Conservation (phyloP, 495 filamentous ascomycete genomes). For the Hypoxylon rickii region DNA sequence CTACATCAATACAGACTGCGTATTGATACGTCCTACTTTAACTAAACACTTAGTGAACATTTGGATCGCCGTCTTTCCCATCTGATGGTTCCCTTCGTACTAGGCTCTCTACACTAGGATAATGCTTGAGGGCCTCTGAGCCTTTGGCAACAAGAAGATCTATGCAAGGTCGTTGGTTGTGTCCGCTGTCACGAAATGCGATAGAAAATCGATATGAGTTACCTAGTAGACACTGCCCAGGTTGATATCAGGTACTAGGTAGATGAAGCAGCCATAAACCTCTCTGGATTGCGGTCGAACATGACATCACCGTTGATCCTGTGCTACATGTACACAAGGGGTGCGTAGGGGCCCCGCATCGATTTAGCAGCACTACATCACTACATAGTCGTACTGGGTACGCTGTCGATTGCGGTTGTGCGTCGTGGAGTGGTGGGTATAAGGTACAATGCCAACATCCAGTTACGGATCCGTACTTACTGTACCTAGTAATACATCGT, state of each 20-base stretch:
- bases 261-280: not conserved
- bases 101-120: not conserved
- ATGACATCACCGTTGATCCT: constrained; percentile 24
- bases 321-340: constrained; percentile 22
- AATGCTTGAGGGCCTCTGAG: too few species aligned
- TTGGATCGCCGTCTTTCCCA: constrained; percentile 18
- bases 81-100: constrained; percentile 7
- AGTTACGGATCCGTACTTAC: constrained; percentile 6
- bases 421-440: too few species aligned
- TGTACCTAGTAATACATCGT: constrained; percentile 4
- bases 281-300: not conserved
- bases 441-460: too few species aligned
- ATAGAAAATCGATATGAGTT: too few species aligned
- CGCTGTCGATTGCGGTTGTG: too few species aligned
- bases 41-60: too few species aligned
- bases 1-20: too few species aligned
- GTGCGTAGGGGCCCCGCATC: constrained; percentile 21
- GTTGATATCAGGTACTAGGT: not conserved
- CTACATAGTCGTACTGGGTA: too few species aligned
- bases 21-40: too few species aligned
- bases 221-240: too few species aligned
- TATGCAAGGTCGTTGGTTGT: too few species aligned
- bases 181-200: too few species aligned
- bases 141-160: not conserved
- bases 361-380: constrained; percentile 18